A percentile compares a stretch with the other conserved stretches of the same genome.
phyloP scores from a whole-genome alignment of 2,329 filamentous ascomycete species.

The Venturia pyrina region DNA sequence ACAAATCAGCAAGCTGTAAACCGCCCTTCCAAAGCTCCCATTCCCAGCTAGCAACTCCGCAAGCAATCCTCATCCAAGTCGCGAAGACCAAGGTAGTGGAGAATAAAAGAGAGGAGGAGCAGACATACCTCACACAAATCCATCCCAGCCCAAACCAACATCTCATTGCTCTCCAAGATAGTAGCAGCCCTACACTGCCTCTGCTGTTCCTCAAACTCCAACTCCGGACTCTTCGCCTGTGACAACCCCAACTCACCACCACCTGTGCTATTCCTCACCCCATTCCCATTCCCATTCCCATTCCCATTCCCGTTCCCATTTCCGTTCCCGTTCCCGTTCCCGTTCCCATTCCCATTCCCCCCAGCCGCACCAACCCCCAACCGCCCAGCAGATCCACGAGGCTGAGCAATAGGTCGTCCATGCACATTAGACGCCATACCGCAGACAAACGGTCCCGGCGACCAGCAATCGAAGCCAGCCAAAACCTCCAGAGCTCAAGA shows the following conservation, averaged over 20 bases:
- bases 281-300: no score
- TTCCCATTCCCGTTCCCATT: no score
- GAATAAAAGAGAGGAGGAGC: neutral
- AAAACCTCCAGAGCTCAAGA: no score
- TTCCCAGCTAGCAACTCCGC: neutral
- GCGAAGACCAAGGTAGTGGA: neutral
- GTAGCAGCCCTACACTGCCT: neutral
- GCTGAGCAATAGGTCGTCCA: slow-evolving; percentile 5
- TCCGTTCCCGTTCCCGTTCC: no score
- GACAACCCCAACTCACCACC: neutral
- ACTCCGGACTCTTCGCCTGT: neutral
- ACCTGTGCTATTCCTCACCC: neutral
- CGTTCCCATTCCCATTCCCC: neutral
- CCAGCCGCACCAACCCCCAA: neutral
- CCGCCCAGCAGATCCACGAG: slow-evolving; percentile 2
- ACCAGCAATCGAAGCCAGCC: no score
- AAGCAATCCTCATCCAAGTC: neutral
- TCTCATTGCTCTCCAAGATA: slow-evolving; percentile 7
- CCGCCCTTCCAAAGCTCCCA: neutral
- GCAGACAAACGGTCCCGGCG: neutral
- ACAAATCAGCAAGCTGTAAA: neutral
- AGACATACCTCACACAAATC: neutral
- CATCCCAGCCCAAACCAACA: slow-evolving; percentile 4
- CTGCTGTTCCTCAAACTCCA: neutral
- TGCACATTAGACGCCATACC: slow-evolving; percentile 1